Evolutionary conservation across 78 protist genomes (phyloP).

Genomic region (Dictyostelium brefeldianum): DNA sequence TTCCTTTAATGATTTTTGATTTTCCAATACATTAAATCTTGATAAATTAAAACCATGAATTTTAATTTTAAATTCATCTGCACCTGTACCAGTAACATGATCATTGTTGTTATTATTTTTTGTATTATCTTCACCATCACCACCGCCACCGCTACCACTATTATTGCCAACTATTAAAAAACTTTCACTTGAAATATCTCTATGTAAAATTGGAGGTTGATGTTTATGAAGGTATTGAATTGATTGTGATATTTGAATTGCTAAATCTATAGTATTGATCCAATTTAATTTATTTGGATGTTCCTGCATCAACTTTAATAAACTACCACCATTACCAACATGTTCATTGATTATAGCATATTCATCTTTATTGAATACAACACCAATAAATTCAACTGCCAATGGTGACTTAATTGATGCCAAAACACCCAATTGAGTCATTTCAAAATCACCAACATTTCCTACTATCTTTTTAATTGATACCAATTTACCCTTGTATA

Average conservation of each 20-base stretch:
- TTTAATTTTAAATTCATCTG: not conserved
- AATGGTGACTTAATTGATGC: constrained; percentile 40
- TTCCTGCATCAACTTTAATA: not conserved
- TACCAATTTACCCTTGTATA: constrained; percentile 23
- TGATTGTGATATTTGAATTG: constrained; percentile 44
- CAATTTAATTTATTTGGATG: not conserved
- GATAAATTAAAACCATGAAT: constrained; percentile 52
- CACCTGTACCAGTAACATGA: not conserved
- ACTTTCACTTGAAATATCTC: constrained; percentile 45
- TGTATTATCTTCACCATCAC: not conserved
- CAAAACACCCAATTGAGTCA: constrained; percentile 25
- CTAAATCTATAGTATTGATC: constrained; percentile 23
- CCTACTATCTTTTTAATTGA: constrained; percentile 8
- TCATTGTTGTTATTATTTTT: not conserved
- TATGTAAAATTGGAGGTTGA: constrained; percentile 57
- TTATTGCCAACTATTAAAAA: constrained; percentile 5
- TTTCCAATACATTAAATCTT: constrained; percentile 36
- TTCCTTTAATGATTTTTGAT: constrained; percentile 13
- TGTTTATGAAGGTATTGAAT: constrained; percentile 46
- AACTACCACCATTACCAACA: not conserved
- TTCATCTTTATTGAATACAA: constrained; percentile 45
- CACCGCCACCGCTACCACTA: not conserved
- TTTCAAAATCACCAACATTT: constrained; percentile 23
- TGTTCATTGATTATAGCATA: constrained; percentile 39
- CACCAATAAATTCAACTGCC: constrained; percentile 36